Base-by-base conservation (phyloP, 2,329 filamentous ascomycete genomes). In the Fusarium solani-melongenae region DNA sequence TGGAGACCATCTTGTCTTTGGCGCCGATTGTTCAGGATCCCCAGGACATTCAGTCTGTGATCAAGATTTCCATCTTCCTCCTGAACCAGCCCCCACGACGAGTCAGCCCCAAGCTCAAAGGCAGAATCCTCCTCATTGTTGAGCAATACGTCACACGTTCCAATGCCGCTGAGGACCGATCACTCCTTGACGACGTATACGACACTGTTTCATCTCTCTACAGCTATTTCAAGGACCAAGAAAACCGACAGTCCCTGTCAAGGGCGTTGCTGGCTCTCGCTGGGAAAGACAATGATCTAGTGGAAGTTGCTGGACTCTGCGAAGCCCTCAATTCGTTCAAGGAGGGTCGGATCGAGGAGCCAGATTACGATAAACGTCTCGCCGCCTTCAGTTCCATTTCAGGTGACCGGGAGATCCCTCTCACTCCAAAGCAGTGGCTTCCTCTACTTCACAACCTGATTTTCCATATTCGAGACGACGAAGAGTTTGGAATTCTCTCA, bases 401-500 rank as follows among this genome's bases (percentile, higher is more conserved):
- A 38, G 88, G 89, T 44, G 84, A 89, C 4, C 84, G 88, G n/a
- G 90, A 90, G 39, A 80, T 80, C 1, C 83, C 86, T 0, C 90
- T 95, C 69, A 92, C 89, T 1, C 83, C 91, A 1, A 88, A 89
- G 66, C 93, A 98, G 81, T 99, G 96, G 96, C 88, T 92, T 61
- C 95, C 96, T 7, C 83, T 99, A 22, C 84, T 98, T 12, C 93
- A 95, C 83, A 99, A 98, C 79, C 89, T 97, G 85, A 87, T 98
- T 2, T 98, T 92, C 82, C 96, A 93, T 79, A 92, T 98, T 73
- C 92, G 91, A 73, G 91, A 96, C 72, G 92, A 94, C 64, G 94
- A 98, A 71, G 96, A 99, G 80, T 92, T 97, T 72, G 93, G 94
- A 53, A 93, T 98, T 57, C 85, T 98, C 15, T 88, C 90, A 0